These are phyloP conservation scores for Pseudocercospora pini-densiflorae DNA, from an alignment of 2,329 filamentous ascomycete genomes.

Conservation along the genomic window DNA sequence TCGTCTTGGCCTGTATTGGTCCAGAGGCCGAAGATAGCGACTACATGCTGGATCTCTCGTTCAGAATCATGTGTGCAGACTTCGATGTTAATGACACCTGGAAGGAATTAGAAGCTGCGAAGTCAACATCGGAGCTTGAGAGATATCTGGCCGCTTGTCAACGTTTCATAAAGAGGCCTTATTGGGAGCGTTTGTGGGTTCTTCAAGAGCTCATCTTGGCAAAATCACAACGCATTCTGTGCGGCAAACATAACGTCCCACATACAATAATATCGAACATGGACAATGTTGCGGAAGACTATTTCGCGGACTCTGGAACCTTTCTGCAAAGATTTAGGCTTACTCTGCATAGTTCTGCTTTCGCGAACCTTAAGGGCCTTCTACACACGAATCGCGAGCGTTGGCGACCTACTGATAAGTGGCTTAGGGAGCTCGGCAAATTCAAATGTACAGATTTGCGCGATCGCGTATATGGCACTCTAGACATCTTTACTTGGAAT, in stretches of 20 bases:
- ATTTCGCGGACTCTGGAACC: no score
- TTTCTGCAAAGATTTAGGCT: no score
- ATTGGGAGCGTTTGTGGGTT: neutral
- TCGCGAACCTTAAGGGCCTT: no score
- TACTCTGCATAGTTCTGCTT: no score
- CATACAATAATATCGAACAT: neutral
- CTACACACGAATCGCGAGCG: no score
- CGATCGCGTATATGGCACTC: neutral
- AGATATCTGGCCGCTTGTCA: neutral
- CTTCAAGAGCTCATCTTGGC: neutral
- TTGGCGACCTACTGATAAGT: no score
- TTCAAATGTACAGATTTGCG: neutral
- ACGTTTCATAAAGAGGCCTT: neutral
- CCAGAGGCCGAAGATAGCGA: neutral
- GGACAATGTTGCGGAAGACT: neutral
- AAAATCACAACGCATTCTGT: neutral
- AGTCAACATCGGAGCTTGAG: no score
- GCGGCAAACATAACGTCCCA: neutral
- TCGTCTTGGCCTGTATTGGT: constrained; percentile 11
- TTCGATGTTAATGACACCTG: neutral
- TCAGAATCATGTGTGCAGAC: neutral
- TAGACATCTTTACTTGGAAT: neutral
- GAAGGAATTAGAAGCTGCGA: no score
- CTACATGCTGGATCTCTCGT: neutral
- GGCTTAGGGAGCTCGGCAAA: no score